Conservation (phyloP, 352 stramenopile species). For the Stephanocyclus meneghinianus region DNA sequence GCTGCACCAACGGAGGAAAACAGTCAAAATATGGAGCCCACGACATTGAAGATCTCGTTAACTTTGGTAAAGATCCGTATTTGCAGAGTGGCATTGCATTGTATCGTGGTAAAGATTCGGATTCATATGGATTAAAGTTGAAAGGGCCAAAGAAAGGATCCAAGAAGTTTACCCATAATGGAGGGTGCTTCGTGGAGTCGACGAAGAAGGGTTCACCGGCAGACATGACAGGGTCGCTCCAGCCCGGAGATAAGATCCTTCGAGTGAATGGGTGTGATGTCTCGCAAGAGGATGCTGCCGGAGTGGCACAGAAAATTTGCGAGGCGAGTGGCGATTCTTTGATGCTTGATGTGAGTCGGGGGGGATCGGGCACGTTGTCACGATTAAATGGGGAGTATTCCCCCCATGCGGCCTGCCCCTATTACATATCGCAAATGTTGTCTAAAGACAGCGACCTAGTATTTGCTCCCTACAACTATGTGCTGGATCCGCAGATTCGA, state of each 20-base stretch:
- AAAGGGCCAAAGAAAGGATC: slow-evolving; percentile 7
- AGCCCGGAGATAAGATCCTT: slow-evolving; percentile 59
- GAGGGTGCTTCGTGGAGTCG: slow-evolving; percentile 29
- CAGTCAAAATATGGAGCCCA: slow-evolving; percentile 68
- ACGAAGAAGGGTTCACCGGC: slow-evolving; percentile 43
- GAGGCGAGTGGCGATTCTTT: slow-evolving; percentile 43
- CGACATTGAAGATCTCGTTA: slow-evolving; percentile 79
- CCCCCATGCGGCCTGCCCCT: slow-evolving; percentile 64
- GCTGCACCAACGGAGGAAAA: slow-evolving; percentile 56
- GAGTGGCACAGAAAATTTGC: slow-evolving; percentile 38
- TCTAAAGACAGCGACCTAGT: slow-evolving; percentile 62
- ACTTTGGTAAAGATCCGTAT: slow-evolving; percentile 70
- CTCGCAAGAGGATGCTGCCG: slow-evolving; percentile 15
- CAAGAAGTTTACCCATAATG: not conserved
- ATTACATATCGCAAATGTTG: slow-evolving; percentile 66
- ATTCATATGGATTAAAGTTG: slow-evolving; percentile 51
- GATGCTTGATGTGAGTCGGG: slow-evolving; percentile 56
- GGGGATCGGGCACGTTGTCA: slow-evolving; percentile 24
- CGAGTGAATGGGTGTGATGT: slow-evolving; percentile 59
- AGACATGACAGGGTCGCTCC: slow-evolving; percentile 37
- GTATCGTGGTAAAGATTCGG: slow-evolving; percentile 44
- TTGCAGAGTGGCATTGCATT: slow-evolving; percentile 57
- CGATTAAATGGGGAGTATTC: slow-evolving; percentile 51
- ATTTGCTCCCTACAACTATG: slow-evolving; percentile 79
- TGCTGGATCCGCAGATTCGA: slow-evolving; percentile 74